These are phyloP conservation scores for Geotrichum bryndzae DNA, from an alignment of 1,139 yeast species.

Conservation along the genomic window DNA sequence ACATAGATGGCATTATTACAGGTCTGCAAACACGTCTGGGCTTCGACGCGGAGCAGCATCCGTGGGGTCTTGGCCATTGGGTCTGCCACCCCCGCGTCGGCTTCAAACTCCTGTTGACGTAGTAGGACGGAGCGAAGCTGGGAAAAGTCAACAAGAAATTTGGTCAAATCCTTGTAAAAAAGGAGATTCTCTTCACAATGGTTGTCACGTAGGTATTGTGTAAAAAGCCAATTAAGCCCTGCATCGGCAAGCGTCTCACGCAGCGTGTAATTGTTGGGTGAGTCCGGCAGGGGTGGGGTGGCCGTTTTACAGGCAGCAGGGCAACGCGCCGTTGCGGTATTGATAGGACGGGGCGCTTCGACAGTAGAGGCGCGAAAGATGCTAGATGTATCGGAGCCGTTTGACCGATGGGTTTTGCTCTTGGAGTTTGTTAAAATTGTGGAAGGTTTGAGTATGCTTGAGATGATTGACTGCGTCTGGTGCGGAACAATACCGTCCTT, in stretches of 20 bases:
- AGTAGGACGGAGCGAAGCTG: slow-evolving; percentile 25
- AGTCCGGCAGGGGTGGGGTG: neutral
- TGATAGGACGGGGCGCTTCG: neutral
- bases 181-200: slow-evolving; percentile 72
- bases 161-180: slow-evolving; percentile 56
- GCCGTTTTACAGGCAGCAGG: neutral
- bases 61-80: neutral
- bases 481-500: neutral
- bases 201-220: slow-evolving; percentile 54
- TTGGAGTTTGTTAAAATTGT: neutral
- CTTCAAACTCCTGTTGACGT: slow-evolving; percentile 27
- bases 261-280: slow-evolving; percentile 31
- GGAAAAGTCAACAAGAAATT: slow-evolving; percentile 39
- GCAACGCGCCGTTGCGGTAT: neutral
- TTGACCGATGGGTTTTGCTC: neutral
- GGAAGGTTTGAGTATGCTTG: neutral
- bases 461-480: neutral
- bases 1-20: slow-evolving; percentile 47
- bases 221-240: slow-evolving; percentile 65
- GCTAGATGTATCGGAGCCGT: neutral
- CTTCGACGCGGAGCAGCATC: neutral
- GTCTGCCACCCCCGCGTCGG: slow-evolving; percentile 20
- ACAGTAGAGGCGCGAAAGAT: neutral
- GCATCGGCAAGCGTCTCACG: slow-evolving; percentile 62
- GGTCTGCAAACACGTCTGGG: slow-evolving; percentile 9